phyloP scores from a whole-genome alignment of 176 grass and related monocot genomes.

The Bromus sterilis region DNA sequence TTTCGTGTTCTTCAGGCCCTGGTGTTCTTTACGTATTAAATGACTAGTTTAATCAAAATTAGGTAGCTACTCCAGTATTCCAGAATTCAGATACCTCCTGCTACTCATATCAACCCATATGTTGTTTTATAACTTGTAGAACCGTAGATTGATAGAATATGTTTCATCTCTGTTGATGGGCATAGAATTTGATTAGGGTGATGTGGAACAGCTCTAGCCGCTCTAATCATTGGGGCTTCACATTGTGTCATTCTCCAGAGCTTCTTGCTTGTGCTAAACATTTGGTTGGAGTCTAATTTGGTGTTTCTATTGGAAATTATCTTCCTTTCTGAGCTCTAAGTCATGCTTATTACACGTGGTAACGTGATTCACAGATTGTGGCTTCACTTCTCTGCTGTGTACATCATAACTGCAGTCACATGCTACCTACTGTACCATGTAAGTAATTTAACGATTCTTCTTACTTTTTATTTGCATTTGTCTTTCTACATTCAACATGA shows the following conservation, averaged over 20 bases:
- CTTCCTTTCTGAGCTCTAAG: neutral
- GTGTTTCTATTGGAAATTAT: neutral
- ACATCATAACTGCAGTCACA: constrained; percentile 67
- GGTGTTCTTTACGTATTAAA: neutral
- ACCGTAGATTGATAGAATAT: neutral
- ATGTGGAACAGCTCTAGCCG: neutral
- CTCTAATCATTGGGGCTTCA: neutral
- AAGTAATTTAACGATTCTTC: constrained; percentile 33
- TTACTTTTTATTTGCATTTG: neutral
- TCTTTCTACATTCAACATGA: neutral
- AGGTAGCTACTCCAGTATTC: neutral
- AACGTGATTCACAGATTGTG: constrained; percentile 67
- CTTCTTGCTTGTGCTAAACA: neutral
- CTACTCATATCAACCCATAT: neutral
- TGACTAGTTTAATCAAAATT: neutral
- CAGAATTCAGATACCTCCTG: neutral
- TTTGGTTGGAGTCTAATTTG: neutral
- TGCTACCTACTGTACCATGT: constrained; percentile 90
- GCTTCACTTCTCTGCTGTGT: constrained; percentile 92
- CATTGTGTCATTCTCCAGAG: neutral
- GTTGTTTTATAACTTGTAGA: neutral
- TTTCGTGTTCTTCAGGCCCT: too few species aligned
- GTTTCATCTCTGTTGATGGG: neutral
- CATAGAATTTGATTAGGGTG: neutral
- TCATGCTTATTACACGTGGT: constrained; percentile 7